These are phyloP conservation scores for Escallonia herrerae DNA, from an alignment of 129 eudicot species.

Conservation along the genomic window DNA sequence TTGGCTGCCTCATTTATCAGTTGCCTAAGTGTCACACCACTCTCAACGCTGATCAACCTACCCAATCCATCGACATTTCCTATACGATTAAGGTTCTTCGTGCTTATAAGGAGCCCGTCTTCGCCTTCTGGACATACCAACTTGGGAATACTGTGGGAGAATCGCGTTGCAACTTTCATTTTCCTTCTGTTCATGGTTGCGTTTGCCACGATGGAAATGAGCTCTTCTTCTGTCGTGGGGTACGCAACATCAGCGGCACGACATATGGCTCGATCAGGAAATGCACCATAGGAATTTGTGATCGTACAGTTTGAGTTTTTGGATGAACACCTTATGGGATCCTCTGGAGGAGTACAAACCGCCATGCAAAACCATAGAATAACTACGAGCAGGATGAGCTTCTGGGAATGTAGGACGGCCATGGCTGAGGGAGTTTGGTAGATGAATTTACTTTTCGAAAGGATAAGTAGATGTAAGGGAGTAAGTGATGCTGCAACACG, in stretches of 20 bases:
- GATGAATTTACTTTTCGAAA: too few relatives aligned
- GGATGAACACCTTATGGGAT: constrained; percentile 44
- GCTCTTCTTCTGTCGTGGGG: constrained; percentile 62
- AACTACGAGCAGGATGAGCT: too few relatives aligned
- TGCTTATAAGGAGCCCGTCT: constrained; percentile 67
- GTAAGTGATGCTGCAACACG: too few relatives aligned
- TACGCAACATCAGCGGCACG: constrained; percentile 47
- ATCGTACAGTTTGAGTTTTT: constrained; percentile 49
- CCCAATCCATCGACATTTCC: constrained; percentile 21
- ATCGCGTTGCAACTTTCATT: constrained; percentile 64
- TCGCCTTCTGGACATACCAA: constrained; percentile 60
- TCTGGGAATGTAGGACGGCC: too few relatives aligned
- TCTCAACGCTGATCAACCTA: constrained; percentile 44
- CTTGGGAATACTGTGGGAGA: constrained; percentile 70
- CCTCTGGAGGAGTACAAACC: constrained; percentile 44
- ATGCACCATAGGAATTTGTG: constrained; percentile 65
- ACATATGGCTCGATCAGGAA: constrained; percentile 68
- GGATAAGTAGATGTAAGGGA: too few relatives aligned
- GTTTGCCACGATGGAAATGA: constrained; percentile 39
- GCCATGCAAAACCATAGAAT: background rate
- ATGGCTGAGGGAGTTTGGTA: too few relatives aligned
- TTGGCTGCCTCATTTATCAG: constrained; percentile 58
- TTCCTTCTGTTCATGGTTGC: constrained; percentile 41
- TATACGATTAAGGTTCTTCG: constrained; percentile 39
- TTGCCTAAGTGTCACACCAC: constrained; percentile 57